A percentile compares a stretch with the other conserved stretches of the same genome.
phyloP scores from a whole-genome alignment of 2,329 filamentous ascomycete species.

The Tolypocladium endophyticum region DNA sequence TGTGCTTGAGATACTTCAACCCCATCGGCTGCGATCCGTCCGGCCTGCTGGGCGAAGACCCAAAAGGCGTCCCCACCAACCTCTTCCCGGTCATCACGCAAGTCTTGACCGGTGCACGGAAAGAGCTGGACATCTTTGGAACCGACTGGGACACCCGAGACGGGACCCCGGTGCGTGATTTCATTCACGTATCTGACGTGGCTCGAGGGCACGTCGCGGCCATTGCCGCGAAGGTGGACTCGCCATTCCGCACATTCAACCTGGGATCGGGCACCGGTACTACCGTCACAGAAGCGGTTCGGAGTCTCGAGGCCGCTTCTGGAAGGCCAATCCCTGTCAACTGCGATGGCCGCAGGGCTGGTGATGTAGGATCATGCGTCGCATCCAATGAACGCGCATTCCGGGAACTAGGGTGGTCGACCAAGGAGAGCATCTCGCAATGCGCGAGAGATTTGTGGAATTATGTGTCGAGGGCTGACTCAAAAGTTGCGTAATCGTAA shows the following conservation, averaged over 20 bases:
- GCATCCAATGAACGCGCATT: constrained; percentile 28
- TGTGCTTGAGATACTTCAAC: constrained; percentile 57
- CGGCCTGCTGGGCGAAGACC: constrained; percentile 54
- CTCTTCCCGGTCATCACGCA: constrained; percentile 54
- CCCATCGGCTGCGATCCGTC: constrained; percentile 56
- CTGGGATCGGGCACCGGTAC: constrained; percentile 34
- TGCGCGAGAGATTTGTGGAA: constrained; percentile 23
- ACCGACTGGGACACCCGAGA: constrained; percentile 55
- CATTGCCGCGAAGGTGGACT: constrained; percentile 22
- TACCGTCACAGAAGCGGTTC: constrained; percentile 33
- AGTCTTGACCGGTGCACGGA: constrained; percentile 44
- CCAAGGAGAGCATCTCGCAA: constrained; percentile 17
- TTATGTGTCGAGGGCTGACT: constrained; percentile 12
- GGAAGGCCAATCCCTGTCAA: constrained; percentile 24
- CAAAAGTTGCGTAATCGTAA: not conserved
- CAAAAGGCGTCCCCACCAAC: constrained; percentile 50
- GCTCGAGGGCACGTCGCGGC: constrained; percentile 55
- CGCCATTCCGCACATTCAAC: constrained; percentile 30
- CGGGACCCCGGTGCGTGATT: constrained; percentile 56
- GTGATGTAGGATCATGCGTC: constrained; percentile 33
- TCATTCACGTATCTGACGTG: constrained; percentile 57
- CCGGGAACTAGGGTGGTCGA: constrained; percentile 30
- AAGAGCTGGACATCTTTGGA: constrained; percentile 50
- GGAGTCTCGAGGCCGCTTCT: constrained; percentile 25
- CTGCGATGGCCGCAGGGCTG: constrained; percentile 25